Conservation (phyloP, 2,329 filamentous ascomycete species). For the Arthrobotrys entomopaga region DNA sequence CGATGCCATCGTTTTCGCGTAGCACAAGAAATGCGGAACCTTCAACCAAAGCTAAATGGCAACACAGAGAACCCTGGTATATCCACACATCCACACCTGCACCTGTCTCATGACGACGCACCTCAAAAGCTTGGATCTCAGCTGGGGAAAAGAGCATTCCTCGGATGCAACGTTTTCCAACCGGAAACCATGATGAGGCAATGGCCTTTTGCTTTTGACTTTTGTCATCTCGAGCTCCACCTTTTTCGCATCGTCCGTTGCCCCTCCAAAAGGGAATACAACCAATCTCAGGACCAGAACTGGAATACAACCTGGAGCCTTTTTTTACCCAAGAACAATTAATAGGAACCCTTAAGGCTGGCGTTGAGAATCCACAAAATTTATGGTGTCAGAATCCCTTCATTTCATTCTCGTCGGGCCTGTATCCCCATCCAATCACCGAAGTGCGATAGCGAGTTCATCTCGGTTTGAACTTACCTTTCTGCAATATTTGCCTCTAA, state of each 20-base stretch:
- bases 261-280: neutral
- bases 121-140: slow-evolving; percentile 15
- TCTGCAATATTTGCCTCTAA: too few relatives aligned
- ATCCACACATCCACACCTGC: slow-evolving; percentile 11
- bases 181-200: slow-evolving; percentile 27
- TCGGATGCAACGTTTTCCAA: slow-evolving; percentile 54
- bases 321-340: neutral
- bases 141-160: slow-evolving; percentile 39
- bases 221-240: slow-evolving; percentile 29
- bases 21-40: neutral
- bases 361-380: slow-evolving; percentile 25
- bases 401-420: slow-evolving; percentile 30
- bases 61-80: slow-evolving; percentile 27
- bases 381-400: neutral
- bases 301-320: neutral
- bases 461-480: too few relatives aligned
- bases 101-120: slow-evolving; percentile 55
- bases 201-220: slow-evolving; percentile 7
- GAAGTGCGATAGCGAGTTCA: slow-evolving; percentile 4
- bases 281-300: neutral
- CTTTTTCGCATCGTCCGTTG: neutral
- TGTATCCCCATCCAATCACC: slow-evolving; percentile 54
- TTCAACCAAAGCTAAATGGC: neutral
- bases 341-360: slow-evolving; percentile 7
- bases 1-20: neutral